Evolutionary conservation across 2,329 filamentous ascomycete species (phyloP), one percentile per base, ranked within the genome.

Genomic region (Diplodia seriata): DNA sequence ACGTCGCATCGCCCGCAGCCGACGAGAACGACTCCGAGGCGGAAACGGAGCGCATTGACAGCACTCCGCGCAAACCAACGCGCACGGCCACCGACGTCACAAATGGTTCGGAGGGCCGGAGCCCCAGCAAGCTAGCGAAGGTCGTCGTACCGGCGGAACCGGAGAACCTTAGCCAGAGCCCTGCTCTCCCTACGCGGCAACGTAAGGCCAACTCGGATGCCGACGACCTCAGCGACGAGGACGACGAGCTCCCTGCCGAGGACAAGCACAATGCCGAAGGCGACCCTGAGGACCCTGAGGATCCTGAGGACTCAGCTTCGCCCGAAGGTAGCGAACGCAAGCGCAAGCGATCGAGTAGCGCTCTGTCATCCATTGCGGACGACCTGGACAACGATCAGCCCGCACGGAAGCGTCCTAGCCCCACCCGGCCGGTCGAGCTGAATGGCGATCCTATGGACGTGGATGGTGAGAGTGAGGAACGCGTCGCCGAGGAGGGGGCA

Each of bases 41-140:
- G 40, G 94, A 97, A 81, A 98, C 94, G 1, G 94, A 97, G 81
- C 90, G 95, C 69, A 85, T 99, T 69, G 95, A 95, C 76, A 89
- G 91, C 75, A 97, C 93, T n/a, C 93, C 94, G 20, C 87, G 88
- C 70, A 91, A 85, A 74, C 81, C 85, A 75, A 85, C 71, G 56
- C 75, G 75, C 72, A 75, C 74, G 38, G 73, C 69, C 53, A 75
- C 75, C 15, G 74, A 77, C 70, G 75, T 74, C 66, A 76, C 76
- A 69, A 72, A 77, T 55, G 70, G 73, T 33, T 76, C 76, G 11
- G 78, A 79, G 61, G 71, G 71, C 55, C 72, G 75, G 67, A 79
- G 76, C 33, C 77, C 78, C 36, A 79, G 78, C 73, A 79, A 79
- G 73, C 72, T 80, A 38, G 71, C 71, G 54, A 76, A 77, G 67